Conservation (phyloP, 208 protist species). For the Leptomonas seymouri region DNA sequence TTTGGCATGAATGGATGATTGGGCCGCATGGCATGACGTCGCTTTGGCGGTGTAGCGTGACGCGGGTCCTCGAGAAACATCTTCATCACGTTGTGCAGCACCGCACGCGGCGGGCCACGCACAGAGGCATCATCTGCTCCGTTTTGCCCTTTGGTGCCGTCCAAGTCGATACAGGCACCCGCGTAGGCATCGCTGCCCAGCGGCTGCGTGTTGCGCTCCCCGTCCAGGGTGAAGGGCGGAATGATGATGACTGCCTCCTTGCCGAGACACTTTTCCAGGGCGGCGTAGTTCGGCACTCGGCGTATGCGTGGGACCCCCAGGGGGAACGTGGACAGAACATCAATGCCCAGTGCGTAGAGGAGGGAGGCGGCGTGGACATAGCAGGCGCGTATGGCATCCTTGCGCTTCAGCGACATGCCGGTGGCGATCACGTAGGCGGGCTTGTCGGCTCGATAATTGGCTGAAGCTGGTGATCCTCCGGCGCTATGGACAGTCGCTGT, state of each 20-base stretch:
- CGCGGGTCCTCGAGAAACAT: conserved; percentile 47
- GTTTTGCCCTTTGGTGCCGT: background rate
- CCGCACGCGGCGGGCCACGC: conserved; percentile 25
- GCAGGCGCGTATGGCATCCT: conserved; percentile 80
- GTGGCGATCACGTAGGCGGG: conserved; percentile 47
- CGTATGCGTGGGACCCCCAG: conserved; percentile 48
- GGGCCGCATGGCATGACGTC: conserved; percentile 3
- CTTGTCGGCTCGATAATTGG: background rate
- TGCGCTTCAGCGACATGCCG: conserved; percentile 79
- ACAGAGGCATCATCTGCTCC: background rate
- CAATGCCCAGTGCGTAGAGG: conserved; percentile 46
- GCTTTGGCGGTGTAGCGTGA: conserved; percentile 41
- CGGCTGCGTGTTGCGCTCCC: conserved; percentile 4
- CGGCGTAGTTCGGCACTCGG: conserved; percentile 17
- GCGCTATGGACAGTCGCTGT: background rate
- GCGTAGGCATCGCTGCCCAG: background rate
- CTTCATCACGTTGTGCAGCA: conserved; percentile 67
- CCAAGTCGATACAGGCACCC: background rate
- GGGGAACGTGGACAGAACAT: conserved; percentile 54
- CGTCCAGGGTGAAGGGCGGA: conserved; percentile 12
- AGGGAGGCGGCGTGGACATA: conserved; percentile 80
- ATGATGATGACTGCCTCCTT: conserved; percentile 12
- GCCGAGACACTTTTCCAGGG: conserved; percentile 17
- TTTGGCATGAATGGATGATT: conserved; percentile 27
- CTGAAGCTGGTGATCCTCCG: background rate